Conservation (phyloP, 2,329 filamentous ascomycete genomes). For the Ascochyta clinopodiicola region DNA sequence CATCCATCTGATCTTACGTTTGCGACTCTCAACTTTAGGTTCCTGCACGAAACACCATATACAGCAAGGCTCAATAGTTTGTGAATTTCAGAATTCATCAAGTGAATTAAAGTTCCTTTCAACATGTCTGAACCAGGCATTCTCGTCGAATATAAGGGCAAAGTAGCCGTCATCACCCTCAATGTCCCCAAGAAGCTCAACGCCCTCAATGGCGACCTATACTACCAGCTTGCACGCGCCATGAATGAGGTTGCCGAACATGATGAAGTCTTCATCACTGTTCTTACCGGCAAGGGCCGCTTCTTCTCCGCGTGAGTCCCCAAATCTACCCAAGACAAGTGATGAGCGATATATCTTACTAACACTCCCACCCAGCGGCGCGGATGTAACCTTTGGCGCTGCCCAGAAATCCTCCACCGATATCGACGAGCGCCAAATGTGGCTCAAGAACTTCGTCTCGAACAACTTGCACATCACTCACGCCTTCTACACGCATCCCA, state of each 20-base stretch:
- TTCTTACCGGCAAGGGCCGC: conserved; percentile 80
- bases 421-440: conserved; percentile 58
- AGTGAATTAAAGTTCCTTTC: background rate
- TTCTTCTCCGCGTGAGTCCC: conserved; percentile 82
- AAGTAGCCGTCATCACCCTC: conserved; percentile 84
- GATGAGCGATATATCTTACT: background rate
- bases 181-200: conserved; percentile 88
- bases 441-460: conserved; percentile 75
- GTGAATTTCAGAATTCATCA: background rate
- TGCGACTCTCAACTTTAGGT: conserved; percentile 5
- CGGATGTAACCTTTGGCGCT: conserved; percentile 71
- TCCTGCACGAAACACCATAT: background rate
- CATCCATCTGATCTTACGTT: conserved; percentile 5
- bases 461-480: conserved; percentile 90
- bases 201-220: conserved; percentile 73
- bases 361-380: conserved; percentile 65
- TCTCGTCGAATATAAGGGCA: conserved; percentile 68
- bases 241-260: conserved; percentile 79
- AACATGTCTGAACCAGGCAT: conserved; percentile 57
- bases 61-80: background rate
- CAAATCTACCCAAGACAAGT: background rate
- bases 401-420: conserved; percentile 43
- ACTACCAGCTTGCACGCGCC: conserved; percentile 76
- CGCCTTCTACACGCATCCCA: conserved; percentile 91
- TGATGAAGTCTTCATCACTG: conserved; percentile 82